Percentiles rank a stretch among this genome's conserved stretches.
These are phyloP conservation scores for Solanum boliviense DNA, from an alignment of 257 asterid genomes.

Conservation along the genomic window DNA sequence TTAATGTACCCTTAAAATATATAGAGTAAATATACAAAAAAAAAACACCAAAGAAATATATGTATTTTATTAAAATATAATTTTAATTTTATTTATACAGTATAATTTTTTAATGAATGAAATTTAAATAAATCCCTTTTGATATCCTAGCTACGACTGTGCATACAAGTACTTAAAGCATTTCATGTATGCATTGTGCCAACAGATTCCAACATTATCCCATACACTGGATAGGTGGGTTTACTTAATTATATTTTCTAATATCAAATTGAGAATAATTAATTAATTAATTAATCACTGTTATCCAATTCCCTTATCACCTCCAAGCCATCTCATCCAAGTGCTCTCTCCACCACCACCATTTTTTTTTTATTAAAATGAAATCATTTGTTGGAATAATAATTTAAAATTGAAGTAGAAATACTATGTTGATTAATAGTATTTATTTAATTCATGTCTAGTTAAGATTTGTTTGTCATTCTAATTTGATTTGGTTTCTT, in stretches of 20 bases:
- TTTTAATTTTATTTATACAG: not conserved
- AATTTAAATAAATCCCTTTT: not conserved
- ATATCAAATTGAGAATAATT: not conserved
- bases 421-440: too few relatives aligned
- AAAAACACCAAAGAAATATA: not conserved
- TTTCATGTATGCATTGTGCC: not conserved
- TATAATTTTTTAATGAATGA: not conserved
- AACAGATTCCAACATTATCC: not conserved
- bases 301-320: not conserved
- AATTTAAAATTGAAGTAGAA: too few relatives aligned
- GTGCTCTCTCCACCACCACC: not conserved
- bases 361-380: not conserved
- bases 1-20: not conserved
- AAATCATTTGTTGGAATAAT: not conserved
- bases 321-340: not conserved
- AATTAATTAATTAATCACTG: not conserved
- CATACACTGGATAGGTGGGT: not conserved
- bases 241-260: not conserved
- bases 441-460: too few relatives aligned
- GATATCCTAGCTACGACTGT: not conserved
- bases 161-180: not conserved
- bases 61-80: not conserved
- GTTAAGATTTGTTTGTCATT: too few relatives aligned
- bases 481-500: too few relatives aligned
- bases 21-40: not conserved